Conservation (phyloP, 164 flowering plant genomes). For the Houttuynia cordata region DNA sequence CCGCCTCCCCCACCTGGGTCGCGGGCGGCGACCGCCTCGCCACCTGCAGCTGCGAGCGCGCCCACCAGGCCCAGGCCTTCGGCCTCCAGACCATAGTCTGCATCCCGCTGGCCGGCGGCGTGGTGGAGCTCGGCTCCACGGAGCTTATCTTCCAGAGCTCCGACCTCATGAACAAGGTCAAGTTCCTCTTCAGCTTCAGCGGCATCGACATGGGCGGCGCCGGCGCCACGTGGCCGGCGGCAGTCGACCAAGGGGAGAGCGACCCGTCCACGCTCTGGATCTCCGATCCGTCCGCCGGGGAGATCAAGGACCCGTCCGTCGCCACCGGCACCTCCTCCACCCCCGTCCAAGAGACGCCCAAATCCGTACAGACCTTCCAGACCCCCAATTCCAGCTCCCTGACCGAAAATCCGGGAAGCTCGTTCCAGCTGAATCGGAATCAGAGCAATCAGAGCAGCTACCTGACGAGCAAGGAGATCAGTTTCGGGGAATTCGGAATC, state of each 20-base stretch:
- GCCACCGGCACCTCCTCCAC: neutral
- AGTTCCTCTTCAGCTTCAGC: conserved; percentile 50
- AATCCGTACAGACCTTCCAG: conserved; percentile 20
- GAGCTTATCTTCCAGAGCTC: conserved; percentile 48
- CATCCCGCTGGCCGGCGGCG: conserved; percentile 61
- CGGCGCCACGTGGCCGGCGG: conserved; percentile 23
- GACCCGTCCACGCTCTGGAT: conserved; percentile 70
- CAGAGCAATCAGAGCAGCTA: conserved; percentile 29
- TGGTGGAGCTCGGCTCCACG: conserved; percentile 83
- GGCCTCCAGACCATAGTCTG: conserved; percentile 84
- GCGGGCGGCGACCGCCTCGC: conserved; percentile 46
- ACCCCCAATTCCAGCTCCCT: conserved; percentile 34
- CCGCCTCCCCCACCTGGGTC: conserved; percentile 45
- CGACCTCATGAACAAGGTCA: conserved; percentile 70
- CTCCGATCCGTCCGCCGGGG: conserved; percentile 38
- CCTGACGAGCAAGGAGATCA: conserved; percentile 34
- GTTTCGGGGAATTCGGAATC: conserved; percentile 43
- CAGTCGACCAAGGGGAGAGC: conserved; percentile 34
- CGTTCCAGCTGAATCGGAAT: conserved; percentile 9
- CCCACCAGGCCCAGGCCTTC: conserved; percentile 50
- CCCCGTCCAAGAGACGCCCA: conserved; percentile 15
- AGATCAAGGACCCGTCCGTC: conserved; percentile 20
- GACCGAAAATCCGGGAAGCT: conserved; percentile 29
- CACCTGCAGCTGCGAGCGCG: conserved; percentile 51
- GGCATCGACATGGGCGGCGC: conserved; percentile 20